phyloP scores from a whole-genome alignment of 2,329 filamentous ascomycete genomes.

The Ophiostoma novo-ulmi region DNA sequence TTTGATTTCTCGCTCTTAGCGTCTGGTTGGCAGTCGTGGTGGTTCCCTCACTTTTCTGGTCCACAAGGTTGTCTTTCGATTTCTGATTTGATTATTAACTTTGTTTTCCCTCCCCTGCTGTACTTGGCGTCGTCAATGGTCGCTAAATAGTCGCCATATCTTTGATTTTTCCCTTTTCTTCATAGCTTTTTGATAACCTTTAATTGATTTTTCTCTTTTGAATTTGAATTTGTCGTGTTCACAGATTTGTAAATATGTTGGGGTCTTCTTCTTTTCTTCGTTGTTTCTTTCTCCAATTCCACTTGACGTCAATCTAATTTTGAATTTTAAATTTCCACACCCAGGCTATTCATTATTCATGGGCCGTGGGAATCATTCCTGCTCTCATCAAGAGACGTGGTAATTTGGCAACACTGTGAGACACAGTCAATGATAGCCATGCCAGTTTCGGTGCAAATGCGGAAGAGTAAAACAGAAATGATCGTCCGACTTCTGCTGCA shows the following conservation, averaged over 20 bases:
- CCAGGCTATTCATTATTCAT: background rate
- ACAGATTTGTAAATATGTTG: background rate
- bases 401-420: constrained; percentile 12
- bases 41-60: constrained; percentile 3
- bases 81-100: constrained; percentile 13
- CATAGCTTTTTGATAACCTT: background rate
- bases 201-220: constrained; percentile 10
- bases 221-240: background rate
- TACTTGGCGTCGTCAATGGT: constrained; percentile 10
- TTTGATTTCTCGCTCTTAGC: constrained; percentile 19
- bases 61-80: constrained; percentile 9
- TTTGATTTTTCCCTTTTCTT: background rate
- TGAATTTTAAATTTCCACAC: background rate
- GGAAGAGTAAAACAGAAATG: constrained; percentile 9
- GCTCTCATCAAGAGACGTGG: background rate
- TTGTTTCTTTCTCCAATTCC: background rate
- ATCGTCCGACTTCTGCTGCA: constrained; percentile 23
- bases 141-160: background rate
- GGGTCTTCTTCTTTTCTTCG: background rate
- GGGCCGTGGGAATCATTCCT: background rate
- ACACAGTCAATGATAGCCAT: constrained; percentile 22
- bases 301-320: background rate
- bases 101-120: background rate
- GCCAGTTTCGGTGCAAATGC: constrained; percentile 16
- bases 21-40: constrained; percentile 6